phyloP scores from a whole-genome alignment of 1,284 basidiomycete species.

The Ceratobasidium sp. region DNA sequence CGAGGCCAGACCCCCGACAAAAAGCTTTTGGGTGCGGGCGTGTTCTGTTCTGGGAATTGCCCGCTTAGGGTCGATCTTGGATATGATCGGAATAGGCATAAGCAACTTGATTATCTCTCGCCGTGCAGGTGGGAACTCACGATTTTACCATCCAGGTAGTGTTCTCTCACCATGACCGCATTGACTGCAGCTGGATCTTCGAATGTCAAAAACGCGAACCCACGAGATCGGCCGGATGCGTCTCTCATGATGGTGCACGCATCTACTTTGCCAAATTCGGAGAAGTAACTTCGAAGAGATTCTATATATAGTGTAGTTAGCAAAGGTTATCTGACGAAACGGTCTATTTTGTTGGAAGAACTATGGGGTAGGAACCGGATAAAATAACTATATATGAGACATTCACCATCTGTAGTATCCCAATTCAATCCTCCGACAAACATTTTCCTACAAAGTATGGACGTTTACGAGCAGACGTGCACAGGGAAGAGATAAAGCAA shows the following conservation, averaged over 20 bases:
- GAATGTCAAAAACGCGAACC: constrained; percentile 95
- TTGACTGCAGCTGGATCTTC: constrained; percentile 88
- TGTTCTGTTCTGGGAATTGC: constrained; percentile 97
- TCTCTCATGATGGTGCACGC: constrained; percentile 97
- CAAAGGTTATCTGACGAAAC: constrained; percentile 9
- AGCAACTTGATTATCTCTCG: background rate
- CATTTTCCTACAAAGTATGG: constrained; percentile 84
- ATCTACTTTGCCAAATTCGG: constrained; percentile 91
- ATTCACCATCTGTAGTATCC: constrained; percentile 92
- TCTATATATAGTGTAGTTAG: constrained; percentile 64
- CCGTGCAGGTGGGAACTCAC: constrained; percentile 63
- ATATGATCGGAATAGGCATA: constrained; percentile 36
- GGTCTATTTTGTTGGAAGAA: constrained; percentile 41
- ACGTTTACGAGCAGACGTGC: constrained; percentile 52
- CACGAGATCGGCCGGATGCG: constrained; percentile 87
- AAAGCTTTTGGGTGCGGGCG: constrained; percentile 90
- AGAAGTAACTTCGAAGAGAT: constrained; percentile 84
- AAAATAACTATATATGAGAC: constrained; percentile 31
- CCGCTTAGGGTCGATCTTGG: constrained; percentile 98
- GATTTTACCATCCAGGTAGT: constrained; percentile 93
- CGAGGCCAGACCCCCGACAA: constrained; percentile 94
- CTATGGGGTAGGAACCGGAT: constrained; percentile 17
- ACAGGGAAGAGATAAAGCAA: constrained; percentile 43
- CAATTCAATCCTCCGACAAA: constrained; percentile 97
- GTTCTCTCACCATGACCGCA: constrained; percentile 89